Percentiles rank a stretch among this genome's conserved stretches.
Evolutionary conservation across 441 rosid species (phyloP).

Genomic region (Euphorbia celastroides): DNA sequence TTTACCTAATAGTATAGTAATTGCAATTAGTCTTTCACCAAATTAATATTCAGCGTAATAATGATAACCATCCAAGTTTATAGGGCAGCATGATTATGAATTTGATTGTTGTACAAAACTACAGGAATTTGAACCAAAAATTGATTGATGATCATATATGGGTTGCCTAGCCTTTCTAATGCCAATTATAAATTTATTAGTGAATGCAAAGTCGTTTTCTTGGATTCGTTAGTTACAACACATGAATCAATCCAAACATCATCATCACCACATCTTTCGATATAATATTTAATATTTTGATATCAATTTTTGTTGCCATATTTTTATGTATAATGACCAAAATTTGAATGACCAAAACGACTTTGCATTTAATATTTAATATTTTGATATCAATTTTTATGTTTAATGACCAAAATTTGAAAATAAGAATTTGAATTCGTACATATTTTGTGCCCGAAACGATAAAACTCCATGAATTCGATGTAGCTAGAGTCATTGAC

Average conservation of each 20-base stretch:
- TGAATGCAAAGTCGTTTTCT: neutral
- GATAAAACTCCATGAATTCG: too few species aligned
- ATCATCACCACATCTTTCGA: neutral
- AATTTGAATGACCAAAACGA: too few species aligned
- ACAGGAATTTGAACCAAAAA: neutral
- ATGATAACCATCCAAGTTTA: neutral
- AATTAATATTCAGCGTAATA: neutral
- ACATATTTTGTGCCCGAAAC: too few species aligned
- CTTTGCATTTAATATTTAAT: neutral
- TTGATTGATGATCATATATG: constrained; percentile 24
- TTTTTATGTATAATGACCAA: too few species aligned
- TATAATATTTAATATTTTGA: neutral
- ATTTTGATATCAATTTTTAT: neutral
- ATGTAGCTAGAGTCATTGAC: too few species aligned
- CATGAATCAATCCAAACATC: constrained; percentile 3
- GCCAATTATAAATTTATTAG: neutral
- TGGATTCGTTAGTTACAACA: neutral
- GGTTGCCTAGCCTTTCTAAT: constrained; percentile 19
- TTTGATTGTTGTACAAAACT: neutral
- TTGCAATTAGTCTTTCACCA: neutral
- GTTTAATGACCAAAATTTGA: too few species aligned
- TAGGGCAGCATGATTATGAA: neutral
- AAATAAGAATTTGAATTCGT: too few species aligned
- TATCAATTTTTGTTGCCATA: too few species aligned
- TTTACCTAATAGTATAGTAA: too few species aligned